These are phyloP conservation scores for Aspergillus fumigatiaffinis DNA, from an alignment of 2,329 filamentous ascomycete genomes.

Conservation along the genomic window DNA sequence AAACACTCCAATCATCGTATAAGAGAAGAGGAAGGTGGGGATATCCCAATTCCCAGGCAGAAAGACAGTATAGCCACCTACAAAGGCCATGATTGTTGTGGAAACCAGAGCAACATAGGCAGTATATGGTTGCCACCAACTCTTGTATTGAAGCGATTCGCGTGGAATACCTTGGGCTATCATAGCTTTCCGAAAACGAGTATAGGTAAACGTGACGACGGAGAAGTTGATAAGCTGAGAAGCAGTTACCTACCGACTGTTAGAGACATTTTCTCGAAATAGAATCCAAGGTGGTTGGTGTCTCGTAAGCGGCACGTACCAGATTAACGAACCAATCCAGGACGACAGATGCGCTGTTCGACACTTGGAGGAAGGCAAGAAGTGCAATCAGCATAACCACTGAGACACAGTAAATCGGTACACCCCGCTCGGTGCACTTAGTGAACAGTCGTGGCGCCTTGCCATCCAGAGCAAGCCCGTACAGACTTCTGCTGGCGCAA, in stretches of 20 bases:
- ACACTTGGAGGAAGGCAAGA: constrained; percentile 70
- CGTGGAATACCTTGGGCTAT: constrained; percentile 65
- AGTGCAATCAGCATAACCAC: constrained; percentile 65
- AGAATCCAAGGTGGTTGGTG: not conserved
- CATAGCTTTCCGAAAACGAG: constrained; percentile 68
- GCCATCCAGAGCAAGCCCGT: constrained; percentile 64
- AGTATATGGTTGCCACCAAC: constrained; percentile 65
- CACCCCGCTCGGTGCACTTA: constrained; percentile 59
- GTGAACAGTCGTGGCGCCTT: constrained; percentile 66
- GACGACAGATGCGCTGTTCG: constrained; percentile 61
- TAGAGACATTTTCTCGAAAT: not conserved
- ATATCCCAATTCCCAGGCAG: constrained; percentile 64
- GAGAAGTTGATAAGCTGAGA: constrained; percentile 71
- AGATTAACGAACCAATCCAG: constrained; percentile 69
- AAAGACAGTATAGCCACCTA: constrained; percentile 74
- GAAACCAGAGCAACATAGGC: constrained; percentile 63
- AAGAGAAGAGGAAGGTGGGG: constrained; percentile 71
- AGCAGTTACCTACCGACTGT: constrained; percentile 54
- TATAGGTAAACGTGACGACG: constrained; percentile 66
- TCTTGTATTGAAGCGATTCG: constrained; percentile 65
- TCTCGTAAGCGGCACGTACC: constrained; percentile 25
- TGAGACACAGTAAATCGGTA: constrained; percentile 70
- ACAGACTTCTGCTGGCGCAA: constrained; percentile 65
- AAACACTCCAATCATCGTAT: constrained; percentile 70
- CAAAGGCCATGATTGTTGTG: constrained; percentile 67